Base-by-base conservation (phyloP, 73 alveolate species). In the Tetrahymena elliotti region DNA sequence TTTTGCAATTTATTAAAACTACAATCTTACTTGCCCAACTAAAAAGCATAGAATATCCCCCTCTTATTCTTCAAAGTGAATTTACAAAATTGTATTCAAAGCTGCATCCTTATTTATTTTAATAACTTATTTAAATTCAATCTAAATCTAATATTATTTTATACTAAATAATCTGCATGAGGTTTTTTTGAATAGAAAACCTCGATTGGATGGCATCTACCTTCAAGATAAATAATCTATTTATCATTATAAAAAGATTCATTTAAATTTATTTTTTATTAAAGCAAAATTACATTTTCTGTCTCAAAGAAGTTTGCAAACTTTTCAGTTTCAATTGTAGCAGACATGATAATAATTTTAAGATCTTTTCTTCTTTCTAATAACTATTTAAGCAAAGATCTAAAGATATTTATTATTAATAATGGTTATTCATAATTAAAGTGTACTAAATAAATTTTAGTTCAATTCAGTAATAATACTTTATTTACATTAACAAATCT, bases 1-100 rank as follows among this genome's bases (percentile, higher is more conserved):
- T n/a, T n/a, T 11, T 27, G 20, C 11, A 24, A 5, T 68, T 0
- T 4, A 22, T 9, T n/a, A 68, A 68, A 31, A 24, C 11, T 16
- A 27, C 24, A 6, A n/a, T 6, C 36, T n/a, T 68, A 68, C 88
- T 84, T 94, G 53, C 8, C 96, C 96, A 27, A 99, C 98, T 92
- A 98, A 96, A 94, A 98, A 98, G 33, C 98, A 98, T 35, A 98
- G 84, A 18, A 98, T 98, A 97, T 98, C 99, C 18, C 99, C 99
- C 40, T 96, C 96, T 35, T 96, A 94, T 20, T 96, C 97, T 15
- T 96, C 97, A 27, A 94, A 94, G 40, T 97, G 98, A 39, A 94
- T 84, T 94, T 94, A 88, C 53, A 94, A 88, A 12, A 94, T 94
- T 33, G 96, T 94, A 52, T 94, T 94, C 1, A 92, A 94, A 92